These are phyloP conservation scores for Tieghemostelium lacteum DNA, from an alignment of 78 protist species.

Conservation along the genomic window DNA sequence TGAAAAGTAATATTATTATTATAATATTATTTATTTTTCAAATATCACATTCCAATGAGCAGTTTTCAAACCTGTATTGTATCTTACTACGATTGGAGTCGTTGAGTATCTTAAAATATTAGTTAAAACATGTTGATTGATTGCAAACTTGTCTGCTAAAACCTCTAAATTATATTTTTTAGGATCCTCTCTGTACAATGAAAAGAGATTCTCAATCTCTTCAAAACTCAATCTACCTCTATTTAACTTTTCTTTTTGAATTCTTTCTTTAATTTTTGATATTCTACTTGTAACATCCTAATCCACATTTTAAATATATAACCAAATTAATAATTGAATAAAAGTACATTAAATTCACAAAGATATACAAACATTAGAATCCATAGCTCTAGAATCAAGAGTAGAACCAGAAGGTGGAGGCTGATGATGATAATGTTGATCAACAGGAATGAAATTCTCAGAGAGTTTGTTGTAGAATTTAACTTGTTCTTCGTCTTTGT, in stretches of 20 bases:
- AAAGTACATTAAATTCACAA: no score
- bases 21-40: constrained; percentile 3
- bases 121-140: not conserved
- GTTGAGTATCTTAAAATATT: constrained; percentile 22
- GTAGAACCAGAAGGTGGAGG: not conserved
- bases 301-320: no score
- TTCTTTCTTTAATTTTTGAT: constrained; percentile 35
- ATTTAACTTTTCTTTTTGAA: constrained; percentile 5
- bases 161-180: not conserved
- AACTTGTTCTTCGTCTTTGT: constrained; percentile 2
- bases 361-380: no score
- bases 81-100: constrained; percentile 34
- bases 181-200: constrained; percentile 38
- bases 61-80: constrained; percentile 39
- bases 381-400: not conserved
- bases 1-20: no score
- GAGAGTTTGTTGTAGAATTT: constrained; percentile 2
- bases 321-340: no score
- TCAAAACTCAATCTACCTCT: not conserved
- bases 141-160: not conserved
- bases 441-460: not conserved
- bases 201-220: not conserved
- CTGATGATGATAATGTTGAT: not conserved
- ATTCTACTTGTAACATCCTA: constrained; percentile 28
- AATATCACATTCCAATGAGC: constrained; percentile 55